phyloP scores from a whole-genome alignment of 2,329 filamentous ascomycete genomes.

The Rosellinia necatrix region DNA sequence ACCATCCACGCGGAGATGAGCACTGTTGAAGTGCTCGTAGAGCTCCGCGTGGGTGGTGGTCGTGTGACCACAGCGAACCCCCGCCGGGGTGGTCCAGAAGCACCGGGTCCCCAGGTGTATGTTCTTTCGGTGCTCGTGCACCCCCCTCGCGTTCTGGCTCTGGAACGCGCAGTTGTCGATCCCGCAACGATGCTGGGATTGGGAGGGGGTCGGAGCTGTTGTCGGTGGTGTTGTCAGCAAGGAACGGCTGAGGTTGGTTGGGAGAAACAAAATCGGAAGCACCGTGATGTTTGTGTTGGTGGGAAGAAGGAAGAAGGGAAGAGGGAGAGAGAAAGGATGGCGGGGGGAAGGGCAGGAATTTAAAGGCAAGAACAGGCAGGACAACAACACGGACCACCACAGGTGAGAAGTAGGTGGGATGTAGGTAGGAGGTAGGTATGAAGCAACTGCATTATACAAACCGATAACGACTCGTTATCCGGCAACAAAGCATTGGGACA shows the following conservation, averaged over 20 bases:
- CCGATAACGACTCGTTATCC: too few relatives aligned
- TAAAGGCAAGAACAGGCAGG: background rate
- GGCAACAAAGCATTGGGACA: too few relatives aligned
- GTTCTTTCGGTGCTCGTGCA: background rate
- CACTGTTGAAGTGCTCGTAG: background rate
- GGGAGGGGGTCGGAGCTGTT: too few relatives aligned
- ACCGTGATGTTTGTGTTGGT: too few relatives aligned
- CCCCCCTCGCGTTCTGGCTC: background rate
- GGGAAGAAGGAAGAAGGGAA: background rate
- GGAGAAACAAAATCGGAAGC: too few relatives aligned
- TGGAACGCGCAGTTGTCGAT: background rate
- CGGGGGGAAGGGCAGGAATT: background rate
- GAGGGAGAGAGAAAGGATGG: background rate
- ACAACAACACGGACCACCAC: too few relatives aligned
- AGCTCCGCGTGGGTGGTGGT: background rate
- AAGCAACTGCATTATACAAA: too few relatives aligned
- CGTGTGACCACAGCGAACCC: background rate
- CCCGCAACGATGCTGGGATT: background rate
- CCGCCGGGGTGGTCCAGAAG: background rate
- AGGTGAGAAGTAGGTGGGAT: too few relatives aligned
- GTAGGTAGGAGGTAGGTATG: background rate
- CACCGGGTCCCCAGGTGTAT: background rate
- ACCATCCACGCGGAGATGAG: background rate
- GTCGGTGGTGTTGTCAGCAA: too few relatives aligned
- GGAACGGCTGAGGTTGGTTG: too few relatives aligned